These are phyloP conservation scores for Linum usitatissimum DNA, from an alignment of 345 rosid genomes.

Conservation along the genomic window DNA sequence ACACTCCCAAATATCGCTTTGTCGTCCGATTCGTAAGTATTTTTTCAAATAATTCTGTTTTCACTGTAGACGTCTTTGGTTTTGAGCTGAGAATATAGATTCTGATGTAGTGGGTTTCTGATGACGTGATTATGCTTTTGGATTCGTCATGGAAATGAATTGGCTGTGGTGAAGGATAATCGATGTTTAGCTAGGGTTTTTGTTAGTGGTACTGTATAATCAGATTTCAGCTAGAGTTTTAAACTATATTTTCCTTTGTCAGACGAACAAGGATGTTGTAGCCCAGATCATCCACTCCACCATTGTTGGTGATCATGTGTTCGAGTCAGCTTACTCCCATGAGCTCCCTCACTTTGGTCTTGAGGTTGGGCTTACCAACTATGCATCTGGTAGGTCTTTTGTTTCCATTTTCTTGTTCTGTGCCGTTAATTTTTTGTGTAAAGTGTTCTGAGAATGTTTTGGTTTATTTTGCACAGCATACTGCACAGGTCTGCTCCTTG, in stretches of 20 bases:
- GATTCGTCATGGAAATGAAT: too few relatives aligned
- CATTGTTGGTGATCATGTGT: constrained; percentile 50
- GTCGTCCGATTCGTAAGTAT: constrained; percentile 48
- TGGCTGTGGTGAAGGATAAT: too few relatives aligned
- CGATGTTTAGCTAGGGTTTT: background rate
- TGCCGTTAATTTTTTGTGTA: background rate
- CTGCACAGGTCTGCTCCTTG: constrained; percentile 66
- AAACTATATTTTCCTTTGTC: constrained; percentile 10
- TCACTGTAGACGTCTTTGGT: background rate
- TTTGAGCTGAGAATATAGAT: background rate
- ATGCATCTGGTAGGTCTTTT: constrained; percentile 48
- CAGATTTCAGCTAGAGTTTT: background rate
- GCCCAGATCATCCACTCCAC: constrained; percentile 47
- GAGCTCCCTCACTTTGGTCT: constrained; percentile 57
- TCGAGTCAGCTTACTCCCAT: constrained; percentile 56
- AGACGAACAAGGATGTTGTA: constrained; percentile 58
- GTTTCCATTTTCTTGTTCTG: background rate
- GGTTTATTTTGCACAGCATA: constrained; percentile 28
- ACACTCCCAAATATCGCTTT: constrained; percentile 63
- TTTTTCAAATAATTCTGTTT: background rate
- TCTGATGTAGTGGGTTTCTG: too few relatives aligned
- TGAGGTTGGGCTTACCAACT: constrained; percentile 59
- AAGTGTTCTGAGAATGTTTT: background rate
- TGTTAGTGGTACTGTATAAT: too few relatives aligned
- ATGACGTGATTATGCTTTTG: too few relatives aligned